Percentiles rank a stretch among this genome's conserved stretches.
These are phyloP conservation scores for Pythium oligandrum DNA, from an alignment of 352 stramenopile species.

Conservation along the genomic window DNA sequence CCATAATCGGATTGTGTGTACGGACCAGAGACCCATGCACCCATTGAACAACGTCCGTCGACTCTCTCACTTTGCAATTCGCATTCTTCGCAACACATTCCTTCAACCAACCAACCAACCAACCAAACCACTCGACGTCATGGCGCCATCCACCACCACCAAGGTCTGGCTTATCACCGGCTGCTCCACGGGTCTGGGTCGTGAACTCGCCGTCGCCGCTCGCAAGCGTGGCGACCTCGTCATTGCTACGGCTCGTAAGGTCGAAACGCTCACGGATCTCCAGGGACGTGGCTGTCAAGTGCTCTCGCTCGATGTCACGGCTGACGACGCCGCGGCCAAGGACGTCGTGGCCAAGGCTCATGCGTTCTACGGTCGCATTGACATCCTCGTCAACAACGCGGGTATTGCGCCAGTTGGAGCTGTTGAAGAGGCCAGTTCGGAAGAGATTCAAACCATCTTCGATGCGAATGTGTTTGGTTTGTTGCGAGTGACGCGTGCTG, in stretches of 20 bases:
- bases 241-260: slow-evolving; percentile 8
- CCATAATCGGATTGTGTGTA: too few species aligned
- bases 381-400: slow-evolving; percentile 10
- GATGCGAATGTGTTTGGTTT: slow-evolving; percentile 47
- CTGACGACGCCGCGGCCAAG: neutral
- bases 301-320: slow-evolving; percentile 3
- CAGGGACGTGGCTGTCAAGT: slow-evolving; percentile 1
- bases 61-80: too few species aligned
- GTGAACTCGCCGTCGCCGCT: slow-evolving; percentile 1
- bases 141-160: neutral
- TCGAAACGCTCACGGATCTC: slow-evolving; percentile 6
- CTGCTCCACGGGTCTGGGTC: slow-evolving; percentile 3
- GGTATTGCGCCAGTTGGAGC: slow-evolving; percentile 13
- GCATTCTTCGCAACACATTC: too few species aligned
- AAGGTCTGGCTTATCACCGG: slow-evolving; percentile 14
- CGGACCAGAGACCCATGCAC: too few species aligned
- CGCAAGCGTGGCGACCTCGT: slow-evolving; percentile 3
- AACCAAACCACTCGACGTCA: too few species aligned
- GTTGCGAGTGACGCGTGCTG: slow-evolving; percentile 23
- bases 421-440: slow-evolving; percentile 14
- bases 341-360: neutral
- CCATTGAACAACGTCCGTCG: too few species aligned
- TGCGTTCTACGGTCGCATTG: slow-evolving; percentile 5
- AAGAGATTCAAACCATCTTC: slow-evolving; percentile 32
- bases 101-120: too few species aligned